Percentiles rank a stretch among this genome's conserved stretches.
These are phyloP conservation scores for Didymella pomorum DNA, from an alignment of 2,329 filamentous ascomycete species.

Conservation along the genomic window DNA sequence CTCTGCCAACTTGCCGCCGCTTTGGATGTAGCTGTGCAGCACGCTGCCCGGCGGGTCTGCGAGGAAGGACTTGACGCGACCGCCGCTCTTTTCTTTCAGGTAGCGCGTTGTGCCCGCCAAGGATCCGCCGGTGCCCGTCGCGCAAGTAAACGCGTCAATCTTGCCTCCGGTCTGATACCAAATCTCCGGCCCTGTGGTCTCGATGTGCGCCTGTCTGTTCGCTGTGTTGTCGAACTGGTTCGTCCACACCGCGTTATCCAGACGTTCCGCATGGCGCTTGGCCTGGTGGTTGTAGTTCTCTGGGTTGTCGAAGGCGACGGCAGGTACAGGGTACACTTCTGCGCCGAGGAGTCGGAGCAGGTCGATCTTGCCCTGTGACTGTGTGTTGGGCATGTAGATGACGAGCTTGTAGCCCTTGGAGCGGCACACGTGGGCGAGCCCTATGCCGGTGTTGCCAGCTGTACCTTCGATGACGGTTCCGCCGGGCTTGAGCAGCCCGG, in stretches of 20 bases:
- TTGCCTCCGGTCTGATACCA: conserved; percentile 89
- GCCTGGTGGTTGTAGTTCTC: conserved; percentile 99
- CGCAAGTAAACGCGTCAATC: conserved; percentile 93
- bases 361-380: conserved; percentile 97
- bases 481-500: conserved; percentile 79
- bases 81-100: conserved; percentile 81
- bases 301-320: conserved; percentile 93
- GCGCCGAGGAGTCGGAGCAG: conserved; percentile 88
- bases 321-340: conserved; percentile 94
- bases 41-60: conserved; percentile 95
- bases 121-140: conserved; percentile 91
- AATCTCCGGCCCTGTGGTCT: conserved; percentile 97
- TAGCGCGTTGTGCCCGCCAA: conserved; percentile 88
- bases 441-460: conserved; percentile 97
- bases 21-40: conserved; percentile 88
- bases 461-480: conserved; percentile 98
- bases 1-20: conserved; percentile 83
- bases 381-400: conserved; percentile 99
- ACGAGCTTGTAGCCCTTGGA: conserved; percentile 91
- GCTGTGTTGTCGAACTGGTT: conserved; percentile 98
- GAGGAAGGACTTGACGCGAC: conserved; percentile 84
- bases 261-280: conserved; percentile 80
- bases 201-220: conserved; percentile 91
- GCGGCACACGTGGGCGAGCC: conserved; percentile 94
- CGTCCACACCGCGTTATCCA: conserved; percentile 95